Evolutionary conservation across 78 protist genomes (phyloP), one percentile per base, ranked within the genome.

Genomic region (Planoprotostelium fungivorum): DNA sequence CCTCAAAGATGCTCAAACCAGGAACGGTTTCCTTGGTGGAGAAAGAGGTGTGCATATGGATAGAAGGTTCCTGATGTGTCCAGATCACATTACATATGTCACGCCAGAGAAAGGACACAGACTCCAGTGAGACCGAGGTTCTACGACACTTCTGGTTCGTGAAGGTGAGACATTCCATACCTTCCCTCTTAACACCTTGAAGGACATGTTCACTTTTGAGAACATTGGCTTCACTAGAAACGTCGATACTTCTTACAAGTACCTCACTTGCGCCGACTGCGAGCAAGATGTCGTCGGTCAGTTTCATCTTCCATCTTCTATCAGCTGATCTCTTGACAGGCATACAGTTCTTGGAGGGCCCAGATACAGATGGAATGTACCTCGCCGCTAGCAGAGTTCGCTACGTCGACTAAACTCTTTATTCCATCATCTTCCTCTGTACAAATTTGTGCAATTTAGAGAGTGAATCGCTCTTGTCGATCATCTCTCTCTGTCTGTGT

Each of bases 201-300:
- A 89, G 85, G 94, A 92, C 51, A 92, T 92, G 94, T 89, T 92
- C 86, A 89, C 87, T 63, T 92, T 92, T 86, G 94, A 92, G 90
- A 92, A 92, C 63, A 73, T 92, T 31, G 91, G 91, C 10, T 92
- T 92, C 73, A 36, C 89, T 0, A 89, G 84, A 86, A 89, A 89
- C 88, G 94, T 92, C 35, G 89, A 89, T 29, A 28, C 85, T 10
- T 36, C 89, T 28, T 88, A 89, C n/a, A 92, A 92, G 63, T 92
- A 92, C 87, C 37, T 92, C 31, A 89, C 94, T 37, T 92, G 94
- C 85, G 94, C 94, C 73, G 73, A 51, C 16, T 51, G 73, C 16
- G 73, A 51, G 73, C 73, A 51, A 16, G 73, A 51, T 51, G 73
- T 51, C 73, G 73, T 51, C 5, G 73, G 73, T 51, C 5, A 16